Evolutionary conservation across 192 early-diverging fungal species (phyloP), one percentile per base, ranked within the genome.

Genomic region (Tieghemiomyces parasiticus): DNA sequence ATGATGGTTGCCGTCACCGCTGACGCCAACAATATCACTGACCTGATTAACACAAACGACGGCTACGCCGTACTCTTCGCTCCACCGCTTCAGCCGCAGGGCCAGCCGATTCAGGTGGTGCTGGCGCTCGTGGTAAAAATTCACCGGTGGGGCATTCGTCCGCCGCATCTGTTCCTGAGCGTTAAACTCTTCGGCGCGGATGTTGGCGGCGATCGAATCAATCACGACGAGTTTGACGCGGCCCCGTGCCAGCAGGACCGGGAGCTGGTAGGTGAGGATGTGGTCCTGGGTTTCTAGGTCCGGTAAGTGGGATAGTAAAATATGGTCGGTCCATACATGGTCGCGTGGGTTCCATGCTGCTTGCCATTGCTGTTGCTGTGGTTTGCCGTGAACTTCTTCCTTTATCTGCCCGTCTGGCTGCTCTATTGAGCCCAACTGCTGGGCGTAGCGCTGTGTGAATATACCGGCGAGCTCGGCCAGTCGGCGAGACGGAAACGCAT

Each of bases 21-120:
- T 42, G 44, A 48, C 34, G 12, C 59, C 53, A 12, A 80, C 56
- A 13, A 69, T 51, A 63, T 81, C 84, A 0, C 70, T 74, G 20
- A 92, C 90, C 67, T 95, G 90, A 68, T 95, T 95, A 13, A 86
- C 63, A 60, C 82, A 91, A 0, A 95, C 71, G 16, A 95, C 68
- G 12, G 82, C 82, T 20, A 83, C 66, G 13, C 75, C 69, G 65
- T 83, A 80, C 29, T 81, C 60, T 22, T 74, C 68, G 3, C 83
- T 84, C 56, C 85, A 62, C 22, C 73, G 63, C 55, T 87, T 86
- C 12, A 95, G 63, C 31, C 68, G 68, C 0, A 64, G 66, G 0
- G 81, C 84, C 28, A 91, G 58, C 60, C 79, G 74, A 35, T 81
- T 74, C 1, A 92, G 63, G 20, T 73, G 61, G 1, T 67, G 55